phyloP scores from a whole-genome alignment of 805 yeast genomes.

The Ogataea sp. region DNA sequence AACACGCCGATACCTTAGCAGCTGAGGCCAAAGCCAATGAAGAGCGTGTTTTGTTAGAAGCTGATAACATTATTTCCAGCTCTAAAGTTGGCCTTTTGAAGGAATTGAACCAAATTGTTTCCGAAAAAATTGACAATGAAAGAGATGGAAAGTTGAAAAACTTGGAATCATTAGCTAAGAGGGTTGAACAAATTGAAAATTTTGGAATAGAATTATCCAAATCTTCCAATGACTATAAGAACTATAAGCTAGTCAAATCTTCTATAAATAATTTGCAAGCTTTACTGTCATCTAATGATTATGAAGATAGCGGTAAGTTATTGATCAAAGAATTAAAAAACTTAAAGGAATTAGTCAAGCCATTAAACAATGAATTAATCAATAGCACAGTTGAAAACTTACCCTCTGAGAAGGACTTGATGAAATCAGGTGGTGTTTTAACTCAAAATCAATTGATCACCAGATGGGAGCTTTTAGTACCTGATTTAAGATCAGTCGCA shows the following conservation, averaged over 20 bases:
- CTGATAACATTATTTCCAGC: conserved; percentile 62
- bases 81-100: conserved; percentile 63
- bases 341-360: conserved; percentile 28
- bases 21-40: conserved; percentile 52
- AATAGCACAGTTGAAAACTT: conserved; percentile 36
- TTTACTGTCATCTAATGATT: conserved; percentile 27
- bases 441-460: conserved; percentile 70
- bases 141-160: conserved; percentile 73
- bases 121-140: conserved; percentile 57
- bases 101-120: conserved; percentile 51
- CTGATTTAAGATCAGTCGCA: conserved; percentile 84
- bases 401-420: conserved; percentile 31
- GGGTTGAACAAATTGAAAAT: conserved; percentile 48
- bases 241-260: conserved; percentile 34
- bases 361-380: conserved; percentile 27
- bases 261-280: conserved; percentile 34
- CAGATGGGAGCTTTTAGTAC: conserved; percentile 72
- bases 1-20: conserved; percentile 47
- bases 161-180: conserved; percentile 49
- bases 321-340: conserved; percentile 34
- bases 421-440: conserved; percentile 49
- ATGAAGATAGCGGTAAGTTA: conserved; percentile 35
- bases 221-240: conserved; percentile 29
- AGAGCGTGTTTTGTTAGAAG: conserved; percentile 57
- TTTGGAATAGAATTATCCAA: conserved; percentile 37